phyloP scores from a whole-genome alignment of 768 basidiomycete species.

The Lyophyllum semitale region DNA sequence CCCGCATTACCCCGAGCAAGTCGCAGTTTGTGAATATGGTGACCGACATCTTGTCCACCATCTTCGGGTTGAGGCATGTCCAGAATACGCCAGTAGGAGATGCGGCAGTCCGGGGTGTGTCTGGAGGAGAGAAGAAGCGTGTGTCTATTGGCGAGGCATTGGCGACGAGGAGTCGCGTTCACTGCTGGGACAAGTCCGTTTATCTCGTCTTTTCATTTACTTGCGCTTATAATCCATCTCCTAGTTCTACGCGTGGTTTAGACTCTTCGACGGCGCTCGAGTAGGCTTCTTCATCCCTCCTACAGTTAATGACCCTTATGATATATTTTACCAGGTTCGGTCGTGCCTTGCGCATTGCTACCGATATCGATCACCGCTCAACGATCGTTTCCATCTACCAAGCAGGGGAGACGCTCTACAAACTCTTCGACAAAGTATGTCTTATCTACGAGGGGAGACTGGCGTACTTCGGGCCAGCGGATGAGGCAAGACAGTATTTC shows the following conservation, averaged over 20 bases:
- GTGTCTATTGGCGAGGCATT: conserved; percentile 77
- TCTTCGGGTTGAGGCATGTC: conserved; percentile 78
- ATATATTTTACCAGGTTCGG: conserved; percentile 43
- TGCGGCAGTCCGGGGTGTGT: conserved; percentile 72
- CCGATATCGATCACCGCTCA: conserved; percentile 52
- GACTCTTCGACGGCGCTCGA: conserved; percentile 76
- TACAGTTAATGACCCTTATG: not conserved
- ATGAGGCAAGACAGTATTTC: conserved; percentile 72
- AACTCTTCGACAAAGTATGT: conserved; percentile 72
- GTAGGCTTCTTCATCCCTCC: conserved; percentile 5
- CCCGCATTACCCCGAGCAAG: conserved; percentile 47
- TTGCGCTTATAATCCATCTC: not conserved
- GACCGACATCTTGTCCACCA: conserved; percentile 59
- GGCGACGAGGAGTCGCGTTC: conserved; percentile 60
- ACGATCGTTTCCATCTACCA: conserved; percentile 86
- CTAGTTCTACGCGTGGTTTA: conserved; percentile 66
- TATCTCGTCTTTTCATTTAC: not conserved
- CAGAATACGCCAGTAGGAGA: conserved; percentile 77
- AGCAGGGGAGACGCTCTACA: conserved; percentile 69
- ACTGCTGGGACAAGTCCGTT: conserved; percentile 78
- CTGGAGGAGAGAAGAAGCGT: conserved; percentile 79
- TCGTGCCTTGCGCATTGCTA: conserved; percentile 63
- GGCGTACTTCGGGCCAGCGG: conserved; percentile 75
- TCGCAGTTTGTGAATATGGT: conserved; percentile 43
- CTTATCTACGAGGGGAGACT: conserved; percentile 75